These are phyloP conservation scores for Ogataea nakhonphanomensis DNA, from an alignment of 805 yeast genomes.

Conservation along the genomic window DNA sequence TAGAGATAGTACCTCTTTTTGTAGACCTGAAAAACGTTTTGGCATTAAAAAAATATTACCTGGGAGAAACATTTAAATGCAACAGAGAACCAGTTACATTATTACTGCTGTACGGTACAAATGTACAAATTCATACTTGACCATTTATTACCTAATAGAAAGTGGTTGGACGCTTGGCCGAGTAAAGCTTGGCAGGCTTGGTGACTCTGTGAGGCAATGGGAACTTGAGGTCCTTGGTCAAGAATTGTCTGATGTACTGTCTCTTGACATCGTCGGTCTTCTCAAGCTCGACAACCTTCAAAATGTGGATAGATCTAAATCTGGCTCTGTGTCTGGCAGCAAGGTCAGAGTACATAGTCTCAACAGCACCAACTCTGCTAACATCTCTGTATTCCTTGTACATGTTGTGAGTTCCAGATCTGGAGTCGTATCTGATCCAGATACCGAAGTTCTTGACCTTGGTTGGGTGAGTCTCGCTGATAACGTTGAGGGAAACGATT, in stretches of 20 bases:
- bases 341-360: slow-evolving; percentile 97
- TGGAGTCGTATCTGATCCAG: slow-evolving; percentile 99
- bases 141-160: slow-evolving; percentile 63
- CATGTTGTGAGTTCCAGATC: slow-evolving; percentile 99
- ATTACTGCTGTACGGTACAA: not conserved
- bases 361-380: slow-evolving; percentile 98
- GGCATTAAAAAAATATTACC: slow-evolving; percentile 12
- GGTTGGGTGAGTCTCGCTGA: slow-evolving; percentile 95
- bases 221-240: slow-evolving; percentile 94
- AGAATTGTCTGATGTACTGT: slow-evolving; percentile 97
- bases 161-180: slow-evolving; percentile 94
- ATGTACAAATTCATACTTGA: slow-evolving; percentile 3
- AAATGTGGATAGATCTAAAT: slow-evolving; percentile 98
- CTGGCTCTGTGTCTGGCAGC: slow-evolving; percentile 99
- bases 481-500: slow-evolving; percentile 87
- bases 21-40: slow-evolving; percentile 41
- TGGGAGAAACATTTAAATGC: too few relatives aligned
- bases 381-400: slow-evolving; percentile 99
- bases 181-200: slow-evolving; percentile 83
- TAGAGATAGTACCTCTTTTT: slow-evolving; percentile 47
- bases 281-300: slow-evolving; percentile 98
- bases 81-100: not conserved
- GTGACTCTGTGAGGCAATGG: slow-evolving; percentile 99
- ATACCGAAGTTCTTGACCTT: slow-evolving; percentile 99
- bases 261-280: slow-evolving; percentile 98